Evolutionary conservation across 768 basidiomycete species (phyloP), one percentile per base, ranked within the genome.

Genomic region (Pisolithus orientalis): DNA sequence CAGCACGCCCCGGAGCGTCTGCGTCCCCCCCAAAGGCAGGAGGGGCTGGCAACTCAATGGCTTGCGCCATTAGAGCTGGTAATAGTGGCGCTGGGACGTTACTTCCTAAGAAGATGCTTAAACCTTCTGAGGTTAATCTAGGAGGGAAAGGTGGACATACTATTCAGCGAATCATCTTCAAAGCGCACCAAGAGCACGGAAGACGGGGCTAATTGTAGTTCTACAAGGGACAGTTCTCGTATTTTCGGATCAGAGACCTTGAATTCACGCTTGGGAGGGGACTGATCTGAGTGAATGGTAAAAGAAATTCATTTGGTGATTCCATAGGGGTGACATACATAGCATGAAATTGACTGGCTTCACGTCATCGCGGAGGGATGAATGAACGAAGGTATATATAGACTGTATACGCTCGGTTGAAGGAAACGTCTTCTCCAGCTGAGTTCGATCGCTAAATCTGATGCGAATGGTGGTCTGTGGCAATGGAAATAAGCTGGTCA

Each of bases 361-460:
- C 43, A 84, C 80, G 55, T 91, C 88, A 51, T 89, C 87, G 40
- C 80, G 72, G 32, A 95, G 71, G 21, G 80, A 79, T 31, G 74
- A 70, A 32, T 85, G 79, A 49, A 93, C 90, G 57, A 94, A 94
- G 9, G 87, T 88, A 64, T 95, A 94, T 8, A 95, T 80, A 2
- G 85, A 75, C 47, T 80, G 79, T 47, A 95, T 90, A 65, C 87
- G 93, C 68, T 83, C 80, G 4, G 78, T 79, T 6, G 92, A 93
- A 3, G 82, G 75, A 62, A 94, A 94, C 0, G 70, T 68, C 59
- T 81, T 84, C 70, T 95, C 92, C 13, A 95, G 75, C 62, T 87
- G 84, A 2, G 83, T 89, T 45, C 86, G 79, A 67, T 94, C 90
- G 21, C 82, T 72, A 68, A 94, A 95, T 60, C 79, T 80, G 57